Conservation (phyloP, 1,284 basidiomycete genomes). For the Rhodotorula sp. region DNA sequence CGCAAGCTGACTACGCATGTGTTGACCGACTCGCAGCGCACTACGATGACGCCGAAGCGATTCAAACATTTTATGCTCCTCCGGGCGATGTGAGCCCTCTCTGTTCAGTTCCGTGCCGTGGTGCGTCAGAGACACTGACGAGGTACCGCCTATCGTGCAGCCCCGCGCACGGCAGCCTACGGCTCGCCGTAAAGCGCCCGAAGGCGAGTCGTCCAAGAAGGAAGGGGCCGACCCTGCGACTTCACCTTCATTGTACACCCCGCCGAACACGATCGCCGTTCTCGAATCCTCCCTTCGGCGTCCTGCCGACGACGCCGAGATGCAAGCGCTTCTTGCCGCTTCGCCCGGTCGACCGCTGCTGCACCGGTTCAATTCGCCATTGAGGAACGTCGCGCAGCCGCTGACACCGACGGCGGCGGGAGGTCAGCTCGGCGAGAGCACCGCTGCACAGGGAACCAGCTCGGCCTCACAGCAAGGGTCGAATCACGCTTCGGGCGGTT, state of each 20-base stretch:
- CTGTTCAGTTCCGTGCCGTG: too few species aligned
- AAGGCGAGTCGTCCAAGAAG: not conserved
- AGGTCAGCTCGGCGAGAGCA: not conserved
- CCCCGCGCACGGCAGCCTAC: slow-evolving; percentile 33
- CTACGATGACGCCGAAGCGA: slow-evolving; percentile 38
- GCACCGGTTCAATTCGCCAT: slow-evolving; percentile 36
- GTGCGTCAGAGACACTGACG: too few species aligned
- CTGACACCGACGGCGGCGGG: slow-evolving; percentile 34
- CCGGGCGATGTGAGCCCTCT: slow-evolving; percentile 23
- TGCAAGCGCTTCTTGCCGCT: slow-evolving; percentile 10
- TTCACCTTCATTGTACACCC: slow-evolving; percentile 3
- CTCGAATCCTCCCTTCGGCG: slow-evolving; percentile 30
- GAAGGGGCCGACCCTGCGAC: not conserved
- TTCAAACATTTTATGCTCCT: slow-evolving; percentile 35
- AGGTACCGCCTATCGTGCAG: slow-evolving; percentile 8
- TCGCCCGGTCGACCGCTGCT: slow-evolving; percentile 18
- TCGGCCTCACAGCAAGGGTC: not conserved
- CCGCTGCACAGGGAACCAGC: not conserved
- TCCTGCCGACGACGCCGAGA: slow-evolving; percentile 24
- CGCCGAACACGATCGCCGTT: slow-evolving; percentile 32
- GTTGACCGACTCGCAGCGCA: slow-evolving; percentile 21
- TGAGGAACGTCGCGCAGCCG: slow-evolving; percentile 33
- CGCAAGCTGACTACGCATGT: too few species aligned
- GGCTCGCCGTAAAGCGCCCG: slow-evolving; percentile 17
- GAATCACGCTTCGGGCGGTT: not conserved